These are phyloP conservation scores for Picochlorum costavermella DNA, from an alignment of 139 green algal species.

Conservation along the genomic window DNA sequence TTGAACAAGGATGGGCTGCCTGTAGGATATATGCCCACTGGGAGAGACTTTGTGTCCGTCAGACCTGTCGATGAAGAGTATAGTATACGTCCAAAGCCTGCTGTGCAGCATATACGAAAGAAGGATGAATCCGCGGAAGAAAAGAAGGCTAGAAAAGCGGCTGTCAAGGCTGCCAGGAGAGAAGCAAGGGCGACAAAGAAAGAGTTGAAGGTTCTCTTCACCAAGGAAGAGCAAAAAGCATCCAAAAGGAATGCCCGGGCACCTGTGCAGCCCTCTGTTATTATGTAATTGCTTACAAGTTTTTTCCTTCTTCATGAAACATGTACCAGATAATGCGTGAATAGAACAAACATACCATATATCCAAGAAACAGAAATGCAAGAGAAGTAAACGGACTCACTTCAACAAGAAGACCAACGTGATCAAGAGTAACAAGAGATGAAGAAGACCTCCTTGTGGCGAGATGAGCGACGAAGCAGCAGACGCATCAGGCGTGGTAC, in stretches of 20 bases:
- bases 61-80: background rate
- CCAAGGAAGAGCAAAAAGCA: conserved; percentile 38
- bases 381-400: no score
- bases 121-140: conserved; percentile 77
- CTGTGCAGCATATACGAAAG: conserved; percentile 14
- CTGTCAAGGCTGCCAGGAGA: conserved; percentile 63
- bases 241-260: conserved; percentile 15
- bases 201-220: conserved; percentile 69
- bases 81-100: background rate
- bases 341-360: no score
- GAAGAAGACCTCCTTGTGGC: no score
- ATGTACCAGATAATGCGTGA: no score
- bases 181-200: conserved; percentile 66
- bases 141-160: conserved; percentile 64
- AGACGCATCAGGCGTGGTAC: no score
- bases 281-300: conserved; percentile 8
- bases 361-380: no score
- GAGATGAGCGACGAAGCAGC: no score
- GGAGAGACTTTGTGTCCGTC: background rate
- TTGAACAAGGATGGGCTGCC: conserved; percentile 19
- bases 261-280: conserved; percentile 17
- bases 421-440: no score
- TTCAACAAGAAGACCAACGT: no score
- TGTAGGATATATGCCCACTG: conserved; percentile 5
- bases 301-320: no score